Evolutionary conservation across 2,329 filamentous ascomycete species (phyloP).

Genomic region (Epicoccum nigrum): DNA sequence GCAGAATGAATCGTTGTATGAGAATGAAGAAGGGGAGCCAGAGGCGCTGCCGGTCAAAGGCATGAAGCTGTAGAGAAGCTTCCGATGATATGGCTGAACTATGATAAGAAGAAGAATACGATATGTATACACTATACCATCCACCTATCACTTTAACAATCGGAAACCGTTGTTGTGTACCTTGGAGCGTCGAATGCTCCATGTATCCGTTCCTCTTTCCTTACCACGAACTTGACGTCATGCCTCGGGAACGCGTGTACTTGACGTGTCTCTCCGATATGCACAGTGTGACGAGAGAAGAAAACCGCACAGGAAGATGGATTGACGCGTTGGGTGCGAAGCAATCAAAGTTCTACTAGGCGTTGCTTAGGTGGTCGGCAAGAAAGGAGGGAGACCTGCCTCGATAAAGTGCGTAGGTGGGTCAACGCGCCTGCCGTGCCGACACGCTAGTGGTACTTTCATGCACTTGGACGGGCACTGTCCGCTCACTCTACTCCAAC

Average conservation of each 20-base stretch:
- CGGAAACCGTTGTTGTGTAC: too few relatives aligned
- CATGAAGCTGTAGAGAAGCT: constrained; percentile 25
- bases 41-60: constrained; percentile 30
- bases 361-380: background rate
- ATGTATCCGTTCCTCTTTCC: background rate
- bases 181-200: background rate
- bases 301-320: background rate
- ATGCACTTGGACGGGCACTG: constrained; percentile 16
- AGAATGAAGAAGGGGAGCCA: constrained; percentile 43
- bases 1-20: constrained; percentile 42
- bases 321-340: constrained; percentile 9
- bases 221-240: constrained; percentile 8
- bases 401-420: constrained; percentile 7
- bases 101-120: background rate
- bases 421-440: constrained; percentile 9
- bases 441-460: constrained; percentile 16
- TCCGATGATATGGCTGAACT: background rate
- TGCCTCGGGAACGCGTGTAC: constrained; percentile 4
- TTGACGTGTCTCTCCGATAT: background rate
- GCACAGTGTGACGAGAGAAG: too few relatives aligned
- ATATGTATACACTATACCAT: background rate
- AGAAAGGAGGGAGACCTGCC: constrained; percentile 12
- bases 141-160: too few relatives aligned
- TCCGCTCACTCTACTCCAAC: constrained; percentile 18
- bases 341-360: background rate